Conservation (phyloP, 1,139 yeast genomes). For the Pichia sp. region DNA sequence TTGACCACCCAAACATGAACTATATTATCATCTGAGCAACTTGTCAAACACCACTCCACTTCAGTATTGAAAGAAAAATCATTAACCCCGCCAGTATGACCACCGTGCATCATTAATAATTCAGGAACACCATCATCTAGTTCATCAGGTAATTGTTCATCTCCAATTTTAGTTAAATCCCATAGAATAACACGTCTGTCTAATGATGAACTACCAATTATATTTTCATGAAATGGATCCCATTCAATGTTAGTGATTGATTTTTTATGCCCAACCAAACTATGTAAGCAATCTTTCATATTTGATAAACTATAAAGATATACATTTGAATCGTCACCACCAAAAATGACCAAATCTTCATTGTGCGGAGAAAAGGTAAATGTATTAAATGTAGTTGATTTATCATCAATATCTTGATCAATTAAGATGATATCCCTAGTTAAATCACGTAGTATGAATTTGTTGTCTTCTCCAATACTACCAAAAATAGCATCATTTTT, state of each 20-base stretch:
- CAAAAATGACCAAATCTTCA: conserved; percentile 53
- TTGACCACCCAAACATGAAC: conserved; percentile 68
- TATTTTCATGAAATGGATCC: conserved; percentile 64
- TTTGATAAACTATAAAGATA: conserved; percentile 56
- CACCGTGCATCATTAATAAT: conserved; percentile 79
- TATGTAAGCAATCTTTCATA: conserved; percentile 44
- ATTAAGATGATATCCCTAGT: conserved; percentile 30
- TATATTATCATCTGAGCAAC: conserved; percentile 71
- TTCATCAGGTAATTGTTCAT: conserved; percentile 72
- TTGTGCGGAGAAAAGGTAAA: conserved; percentile 61
- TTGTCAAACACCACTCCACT: conserved; percentile 66
- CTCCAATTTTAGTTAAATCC: conserved; percentile 70
- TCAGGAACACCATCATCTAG: conserved; percentile 81
- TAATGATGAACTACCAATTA: conserved; percentile 65
- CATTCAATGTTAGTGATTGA: conserved; percentile 65
- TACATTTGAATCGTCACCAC: conserved; percentile 63
- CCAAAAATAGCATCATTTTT: conserved; percentile 49
- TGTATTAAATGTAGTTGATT: conserved; percentile 47
- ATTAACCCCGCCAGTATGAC: conserved; percentile 70
- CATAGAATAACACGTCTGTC: conserved; percentile 69
- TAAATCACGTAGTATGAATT: conserved; percentile 39
- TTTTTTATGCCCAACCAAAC: conserved; percentile 74
- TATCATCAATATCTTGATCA: conserved; percentile 22
- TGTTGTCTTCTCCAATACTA: conserved; percentile 63
- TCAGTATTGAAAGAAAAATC: conserved; percentile 67